Evolutionary conservation across 2,329 filamentous ascomycete species (phyloP).

Genomic region (Thielaviopsis populi): DNA sequence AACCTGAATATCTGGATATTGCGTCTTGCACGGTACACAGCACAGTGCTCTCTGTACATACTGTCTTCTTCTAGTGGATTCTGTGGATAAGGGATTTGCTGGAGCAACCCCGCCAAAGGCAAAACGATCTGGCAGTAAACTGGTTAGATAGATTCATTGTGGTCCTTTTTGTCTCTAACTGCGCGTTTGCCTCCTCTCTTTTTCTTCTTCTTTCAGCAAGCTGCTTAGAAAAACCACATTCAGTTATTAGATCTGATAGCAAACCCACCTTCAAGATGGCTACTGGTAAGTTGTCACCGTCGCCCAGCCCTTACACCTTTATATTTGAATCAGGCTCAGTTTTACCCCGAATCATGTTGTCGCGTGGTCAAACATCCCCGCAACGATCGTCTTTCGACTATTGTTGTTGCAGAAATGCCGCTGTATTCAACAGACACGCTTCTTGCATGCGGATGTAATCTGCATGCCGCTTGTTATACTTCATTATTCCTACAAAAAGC

Average conservation of each 20-base stretch:
- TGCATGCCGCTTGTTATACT: background rate
- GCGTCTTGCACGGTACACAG: background rate
- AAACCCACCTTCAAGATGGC: conserved; percentile 23
- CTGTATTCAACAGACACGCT: background rate
- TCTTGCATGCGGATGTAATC: background rate
- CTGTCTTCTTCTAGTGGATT: conserved; percentile 9
- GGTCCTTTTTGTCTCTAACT: background rate
- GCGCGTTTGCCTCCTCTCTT: background rate
- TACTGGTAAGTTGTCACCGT: conserved; percentile 21
- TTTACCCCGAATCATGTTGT: background rate
- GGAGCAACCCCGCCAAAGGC: conserved; percentile 13
- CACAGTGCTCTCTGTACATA: background rate
- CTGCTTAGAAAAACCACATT: conserved; percentile 1
- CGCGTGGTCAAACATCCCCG: background rate
- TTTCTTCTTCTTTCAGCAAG: background rate
- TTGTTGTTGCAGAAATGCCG: background rate
- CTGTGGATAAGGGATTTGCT: background rate
- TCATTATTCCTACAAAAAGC: background rate
- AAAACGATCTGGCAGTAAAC: conserved; percentile 1
- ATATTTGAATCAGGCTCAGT: background rate
- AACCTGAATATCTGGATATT: background rate
- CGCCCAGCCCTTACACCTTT: conserved; percentile 8
- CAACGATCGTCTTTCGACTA: background rate
- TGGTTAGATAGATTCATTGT: background rate
- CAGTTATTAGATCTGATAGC: background rate